phyloP scores from a whole-genome alignment of 2,329 filamentous ascomycete species.

The Colletotrichum sp. region DNA sequence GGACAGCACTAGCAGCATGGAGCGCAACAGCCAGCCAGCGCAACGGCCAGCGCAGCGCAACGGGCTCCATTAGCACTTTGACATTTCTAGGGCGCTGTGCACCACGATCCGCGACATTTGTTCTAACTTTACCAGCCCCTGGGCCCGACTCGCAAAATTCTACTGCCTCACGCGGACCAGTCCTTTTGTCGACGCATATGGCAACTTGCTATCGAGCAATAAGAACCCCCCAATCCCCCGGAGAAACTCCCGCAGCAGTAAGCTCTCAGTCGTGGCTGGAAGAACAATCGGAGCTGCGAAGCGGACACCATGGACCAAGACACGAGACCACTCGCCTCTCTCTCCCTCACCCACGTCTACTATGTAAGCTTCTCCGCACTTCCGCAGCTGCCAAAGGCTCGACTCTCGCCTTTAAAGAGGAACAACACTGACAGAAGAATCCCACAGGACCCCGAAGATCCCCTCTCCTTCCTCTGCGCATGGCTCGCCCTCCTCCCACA shows the following conservation, averaged over 20 bases:
- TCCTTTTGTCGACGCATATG: neutral
- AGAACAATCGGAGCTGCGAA: neutral
- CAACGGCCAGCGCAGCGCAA: neutral
- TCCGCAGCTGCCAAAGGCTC: neutral
- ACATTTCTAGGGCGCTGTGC: constrained; percentile 18
- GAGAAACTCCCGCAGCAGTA: neutral
- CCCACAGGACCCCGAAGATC: constrained; percentile 80
- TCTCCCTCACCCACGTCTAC: constrained; percentile 94
- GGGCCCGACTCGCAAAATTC: neutral
- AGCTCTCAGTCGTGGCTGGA: neutral
- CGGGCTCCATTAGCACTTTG: constrained; percentile 1
- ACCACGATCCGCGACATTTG: constrained; percentile 19
- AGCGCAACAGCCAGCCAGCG: neutral
- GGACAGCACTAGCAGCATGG: neutral
- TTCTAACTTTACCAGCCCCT: constrained; percentile 19
- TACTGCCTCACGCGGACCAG: neutral
- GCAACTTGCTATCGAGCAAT: neutral
- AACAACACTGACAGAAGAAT: neutral
- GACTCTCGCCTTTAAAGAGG: neutral
- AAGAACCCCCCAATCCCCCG: neutral
- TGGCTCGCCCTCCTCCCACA: constrained; percentile 95
- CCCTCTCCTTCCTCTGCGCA: constrained; percentile 84
- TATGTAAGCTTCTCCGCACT: constrained; percentile 59
- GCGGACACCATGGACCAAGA: constrained; percentile 35
- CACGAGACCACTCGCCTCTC: constrained; percentile 73